These are phyloP conservation scores for Diaporthe batatas DNA, from an alignment of 2,329 filamentous ascomycete genomes.

Conservation along the genomic window DNA sequence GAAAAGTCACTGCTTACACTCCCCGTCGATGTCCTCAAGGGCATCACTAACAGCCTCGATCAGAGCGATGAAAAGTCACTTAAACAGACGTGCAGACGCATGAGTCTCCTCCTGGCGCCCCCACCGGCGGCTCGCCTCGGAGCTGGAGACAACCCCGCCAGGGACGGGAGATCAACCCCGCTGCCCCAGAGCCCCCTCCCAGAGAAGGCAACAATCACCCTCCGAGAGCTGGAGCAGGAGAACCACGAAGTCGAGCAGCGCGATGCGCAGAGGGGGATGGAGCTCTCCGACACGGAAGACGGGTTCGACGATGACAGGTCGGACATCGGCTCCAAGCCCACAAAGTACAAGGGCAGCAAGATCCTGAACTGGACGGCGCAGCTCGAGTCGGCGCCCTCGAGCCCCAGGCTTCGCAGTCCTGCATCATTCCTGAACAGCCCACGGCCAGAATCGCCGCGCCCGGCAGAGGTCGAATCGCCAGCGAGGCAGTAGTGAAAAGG, in stretches of 20 bases:
- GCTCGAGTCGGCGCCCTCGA: constrained; percentile 34
- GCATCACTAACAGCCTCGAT: constrained; percentile 37
- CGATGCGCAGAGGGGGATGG: constrained; percentile 26
- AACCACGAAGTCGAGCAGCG: constrained; percentile 38
- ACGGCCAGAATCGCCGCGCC: constrained; percentile 15
- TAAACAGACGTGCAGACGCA: constrained; percentile 33
- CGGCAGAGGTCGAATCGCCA: constrained; percentile 6
- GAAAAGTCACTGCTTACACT: constrained; percentile 30
- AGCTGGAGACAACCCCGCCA: constrained; percentile 3
- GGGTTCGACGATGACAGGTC: constrained; percentile 24
- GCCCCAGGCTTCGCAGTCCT: constrained; percentile 29
- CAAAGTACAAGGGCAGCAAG: constrained; percentile 38
- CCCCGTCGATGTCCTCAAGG: constrained; percentile 36
- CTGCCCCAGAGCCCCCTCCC: constrained; percentile 37
- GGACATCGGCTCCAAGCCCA: constrained; percentile 26
- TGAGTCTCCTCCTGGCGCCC: constrained; percentile 29
- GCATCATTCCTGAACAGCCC: constrained; percentile 26
- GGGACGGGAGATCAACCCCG: constrained; percentile 36
- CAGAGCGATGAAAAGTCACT: constrained; percentile 26
- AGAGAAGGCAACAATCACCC: constrained; percentile 5
- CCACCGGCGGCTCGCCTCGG: background rate
- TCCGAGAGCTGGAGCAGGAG: constrained; percentile 36
- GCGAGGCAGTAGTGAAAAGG: constrained; percentile 2
- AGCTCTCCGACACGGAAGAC: constrained; percentile 35
- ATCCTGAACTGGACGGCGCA: constrained; percentile 35